Base-by-base conservation (phyloP, 306 rosid species). In the Vachellia pachyceras region DNA sequence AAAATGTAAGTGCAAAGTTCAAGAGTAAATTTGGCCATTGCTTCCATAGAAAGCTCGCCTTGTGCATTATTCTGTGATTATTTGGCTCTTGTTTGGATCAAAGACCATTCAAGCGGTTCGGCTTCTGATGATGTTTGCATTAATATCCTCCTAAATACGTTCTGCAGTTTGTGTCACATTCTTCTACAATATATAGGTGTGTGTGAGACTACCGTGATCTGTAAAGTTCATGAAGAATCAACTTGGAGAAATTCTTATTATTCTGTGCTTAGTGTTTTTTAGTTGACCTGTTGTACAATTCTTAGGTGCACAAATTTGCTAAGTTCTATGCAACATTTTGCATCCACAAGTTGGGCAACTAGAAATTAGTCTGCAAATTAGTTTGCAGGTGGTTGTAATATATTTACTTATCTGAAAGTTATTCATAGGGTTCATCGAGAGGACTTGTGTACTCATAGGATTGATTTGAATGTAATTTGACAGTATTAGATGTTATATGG, bases 1-100 rank as follows among this genome's bases (percentile, higher is more conserved):
- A 58, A 86, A 86, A 73, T 94, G 97, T 90, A 90, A 68, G 77
- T 94, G 98, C 88, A 60, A 18, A 61, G 80, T 29, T 75, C 89
- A 85, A 76, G 93, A 88, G 36, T 86, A 86, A 82, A 82, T 40
- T 63, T 47, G 78, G 71, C 60, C 23, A 49, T 15, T 49, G 18
- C 55, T 49, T n/a, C n/a, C 55, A 52, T 52, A 18, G 60, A 52
- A 52, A 52, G 60, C 60, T 52, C 22, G 18, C 60, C 84, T 73
- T 40, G 35, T n/a, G 63, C 65, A 49, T 83, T 44, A 35, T 81
- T 45, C 75, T 37, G 69, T 86, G 86, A 84, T 77, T 78, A 86
- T 73, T 75, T 79, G 77, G 72, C 64, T 77, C 84, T 77, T 81
- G 57, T 77, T 84, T 80, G 76, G 76, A 68, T 50, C 72, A 74